A percentile compares a stretch with the other conserved stretches of the same genome.
Conservation (phyloP, 495 filamentous ascomycete species). For the Poronia punctata region DNA sequence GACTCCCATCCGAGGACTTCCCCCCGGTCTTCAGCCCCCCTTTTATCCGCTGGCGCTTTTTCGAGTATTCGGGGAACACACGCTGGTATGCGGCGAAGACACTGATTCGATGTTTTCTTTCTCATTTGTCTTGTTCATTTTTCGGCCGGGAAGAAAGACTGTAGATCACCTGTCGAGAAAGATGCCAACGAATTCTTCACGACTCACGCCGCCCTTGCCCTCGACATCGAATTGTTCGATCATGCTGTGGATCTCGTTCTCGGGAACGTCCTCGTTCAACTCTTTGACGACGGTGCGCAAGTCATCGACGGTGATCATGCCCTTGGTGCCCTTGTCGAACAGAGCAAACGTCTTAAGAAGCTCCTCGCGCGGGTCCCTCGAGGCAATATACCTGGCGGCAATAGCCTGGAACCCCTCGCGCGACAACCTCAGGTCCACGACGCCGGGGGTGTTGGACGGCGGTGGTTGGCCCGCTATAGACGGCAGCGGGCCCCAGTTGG, state of each 20-base stretch:
- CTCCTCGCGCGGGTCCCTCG: conserved; percentile 83
- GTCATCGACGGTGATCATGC: conserved; percentile 80
- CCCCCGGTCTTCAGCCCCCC: too few relatives aligned
- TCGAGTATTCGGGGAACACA: too few relatives aligned
- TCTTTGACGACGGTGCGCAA: conserved; percentile 81
- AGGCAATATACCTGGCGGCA: conserved; percentile 69
- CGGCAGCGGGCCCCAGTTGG: conserved; percentile 34
- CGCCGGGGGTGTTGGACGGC: conserved; percentile 15
- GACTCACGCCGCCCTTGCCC: conserved; percentile 79
- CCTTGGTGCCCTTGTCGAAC: conserved; percentile 70
- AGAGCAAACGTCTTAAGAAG: conserved; percentile 85
- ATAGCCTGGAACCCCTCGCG: conserved; percentile 69
- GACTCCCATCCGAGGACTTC: too few relatives aligned
- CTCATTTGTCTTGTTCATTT: neutral
- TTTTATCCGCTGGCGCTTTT: too few relatives aligned
- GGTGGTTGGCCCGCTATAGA: conserved; percentile 36
- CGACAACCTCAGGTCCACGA: conserved; percentile 56
- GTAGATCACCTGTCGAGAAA: conserved; percentile 26
- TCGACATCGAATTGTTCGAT: conserved; percentile 98
- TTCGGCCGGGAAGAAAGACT: neutral
- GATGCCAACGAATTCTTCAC: conserved; percentile 74
- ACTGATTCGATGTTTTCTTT: neutral
- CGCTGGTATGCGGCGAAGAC: too few relatives aligned
- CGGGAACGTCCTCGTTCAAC: conserved; percentile 82
- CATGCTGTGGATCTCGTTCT: conserved; percentile 91